Evolutionary conservation across 345 rosid species (phyloP), one percentile per base, ranked within the genome.

Genomic region (Mangifera indica): DNA sequence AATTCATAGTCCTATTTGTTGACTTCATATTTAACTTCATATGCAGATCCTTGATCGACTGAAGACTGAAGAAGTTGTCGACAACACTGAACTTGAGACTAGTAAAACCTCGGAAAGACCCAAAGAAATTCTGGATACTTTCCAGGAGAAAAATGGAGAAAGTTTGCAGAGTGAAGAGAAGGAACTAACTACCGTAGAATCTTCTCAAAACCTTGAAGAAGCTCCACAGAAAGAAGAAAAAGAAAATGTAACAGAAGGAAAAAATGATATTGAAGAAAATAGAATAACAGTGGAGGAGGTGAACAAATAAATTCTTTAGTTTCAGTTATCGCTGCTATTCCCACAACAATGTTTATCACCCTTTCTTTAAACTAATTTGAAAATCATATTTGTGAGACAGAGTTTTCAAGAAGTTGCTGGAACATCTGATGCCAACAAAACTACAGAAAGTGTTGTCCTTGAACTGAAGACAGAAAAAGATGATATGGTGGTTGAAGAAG

Each of bases 201-300:
- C 37, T 62, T 68, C 56, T 44, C 74, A n/a, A 37, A 53, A 51
- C 42, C 25, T 15, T 49, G 59, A 72, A 63, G 63, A 75, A 56
- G 55, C 57, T 5, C 14, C 9, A 9, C 25, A 24, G 57, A 40
- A 52, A 45, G 71, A 22, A 11, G 64, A 9, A 5, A 26, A 55
- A 5, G 79, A 56, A 20, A 21, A 62, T 51, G 63, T 57, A 58
- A 59, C 14, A 42, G 69, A 69, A 65, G 51, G 60, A 58, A 52
- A 10, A 20, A 58, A 37, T 63, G 78, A 54, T 42, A 49, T 26
- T 25, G 10, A 70, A 45, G 76, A 52, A 1, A 25, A 49, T 37
- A 63, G 42, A 20, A 58, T 61, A 53, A 29, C 44, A 26, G 34
- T 21, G 3, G 54, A 37, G 63, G 67, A 81, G 84, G 84, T 81